Percentiles rank a stretch among this genome's conserved stretches.
Evolutionary conservation across 2,329 filamentous ascomycete genomes (phyloP).

Genomic region (Fusarium keratoplasticum): DNA sequence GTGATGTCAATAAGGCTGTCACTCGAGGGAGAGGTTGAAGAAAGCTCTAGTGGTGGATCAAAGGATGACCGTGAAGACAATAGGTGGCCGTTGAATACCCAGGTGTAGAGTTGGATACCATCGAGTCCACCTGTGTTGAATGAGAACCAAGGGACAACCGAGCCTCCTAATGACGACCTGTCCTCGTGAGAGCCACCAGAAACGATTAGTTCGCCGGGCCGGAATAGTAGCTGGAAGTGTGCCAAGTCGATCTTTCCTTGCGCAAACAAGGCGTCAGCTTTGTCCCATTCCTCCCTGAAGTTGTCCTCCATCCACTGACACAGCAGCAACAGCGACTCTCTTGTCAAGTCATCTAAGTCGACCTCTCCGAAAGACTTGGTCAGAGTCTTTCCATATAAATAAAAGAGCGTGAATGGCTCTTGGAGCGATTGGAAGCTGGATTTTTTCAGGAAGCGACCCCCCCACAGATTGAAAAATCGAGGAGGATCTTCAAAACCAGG

Average conservation of each 20-base stretch:
- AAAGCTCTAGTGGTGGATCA: no score
- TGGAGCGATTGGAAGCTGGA: no score
- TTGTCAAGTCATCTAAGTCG: not conserved
- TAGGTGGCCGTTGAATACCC: not conserved
- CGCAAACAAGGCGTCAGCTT: constrained; percentile 12
- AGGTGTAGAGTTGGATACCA: no score
- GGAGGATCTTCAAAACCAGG: no score
- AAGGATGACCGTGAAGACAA: no score
- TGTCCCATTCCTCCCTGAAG: constrained; percentile 5
- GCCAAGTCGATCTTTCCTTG: not conserved
- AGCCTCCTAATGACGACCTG: no score
- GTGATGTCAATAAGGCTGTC: not conserved
- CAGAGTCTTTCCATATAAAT: not conserved
- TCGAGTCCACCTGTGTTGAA: no score
- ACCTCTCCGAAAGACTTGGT: not conserved
- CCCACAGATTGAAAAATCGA: no score
- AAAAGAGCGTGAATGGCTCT: not conserved
- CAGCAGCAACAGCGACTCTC: not conserved
- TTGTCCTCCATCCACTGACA: constrained; percentile 17
- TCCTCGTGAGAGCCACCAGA: not conserved
- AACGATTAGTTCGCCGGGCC: not conserved
- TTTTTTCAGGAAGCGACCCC: no score
- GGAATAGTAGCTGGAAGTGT: not conserved
- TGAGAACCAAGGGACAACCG: no score
- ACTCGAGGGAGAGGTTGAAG: no score